Base-by-base conservation (phyloP, 345 rosid species). In the Gossypium ekmanianum region DNA sequence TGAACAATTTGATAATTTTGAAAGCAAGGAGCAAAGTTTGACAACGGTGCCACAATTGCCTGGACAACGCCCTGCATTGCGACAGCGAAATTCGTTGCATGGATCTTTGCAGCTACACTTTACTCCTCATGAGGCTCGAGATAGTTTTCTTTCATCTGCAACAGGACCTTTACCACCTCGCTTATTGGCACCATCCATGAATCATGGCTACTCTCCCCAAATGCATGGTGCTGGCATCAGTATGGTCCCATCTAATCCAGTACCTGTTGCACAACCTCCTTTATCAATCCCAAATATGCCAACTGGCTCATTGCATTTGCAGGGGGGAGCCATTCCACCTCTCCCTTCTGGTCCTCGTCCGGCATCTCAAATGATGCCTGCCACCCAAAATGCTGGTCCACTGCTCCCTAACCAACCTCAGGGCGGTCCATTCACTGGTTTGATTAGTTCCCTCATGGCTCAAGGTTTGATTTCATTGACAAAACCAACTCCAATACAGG, bases 391-490 rank as follows among this genome's bases (percentile, higher is more conserved):
- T 88, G 80, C 81, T 34, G 83, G 83, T 55, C 41, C 84, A 68
- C 78, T 73, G 78, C 75, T 65, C 67, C 77, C 92, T 48, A 87
- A 65, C 75, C 94, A 87, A 80, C 80, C 83, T 62, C 80, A 87
- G 34, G 86, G 91, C 5, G 82, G 80, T 59, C 86, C 89, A 69
- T 88, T 87, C 80, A 87, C 98, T 81, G 97, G 97, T 74, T 84
- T 96, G 84, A 84, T 96, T 78, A 85, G 76, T 78, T 85, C 97
- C 70, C 97, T 96, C 47, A 79, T 96, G 97, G 87, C 95, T 61
- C 94, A 91, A 87, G 99, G 99, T 79, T 79, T 96, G 81, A 92
- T 93, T 79, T 88, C 97, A 29, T 72, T 90, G 76, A 80, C 88
- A 76, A 87, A 86, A 41, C 89, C 89, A 79, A 61, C 88, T 54